phyloP scores from a whole-genome alignment of 345 rosid species.

The Camelina neglecta region DNA sequence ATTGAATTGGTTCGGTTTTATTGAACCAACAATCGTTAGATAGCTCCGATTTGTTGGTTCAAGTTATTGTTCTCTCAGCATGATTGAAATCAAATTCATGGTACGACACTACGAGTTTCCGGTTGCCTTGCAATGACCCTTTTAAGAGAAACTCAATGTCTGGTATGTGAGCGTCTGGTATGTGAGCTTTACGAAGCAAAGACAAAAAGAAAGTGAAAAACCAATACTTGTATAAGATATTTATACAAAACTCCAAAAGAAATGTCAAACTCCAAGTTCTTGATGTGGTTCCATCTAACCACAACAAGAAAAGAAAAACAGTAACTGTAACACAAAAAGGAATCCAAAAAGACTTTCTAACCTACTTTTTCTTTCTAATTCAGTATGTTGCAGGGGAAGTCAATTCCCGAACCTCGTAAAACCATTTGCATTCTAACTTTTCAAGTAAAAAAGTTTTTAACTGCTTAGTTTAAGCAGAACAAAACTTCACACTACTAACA shows the following conservation, averaged over 20 bases:
- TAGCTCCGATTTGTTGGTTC: neutral
- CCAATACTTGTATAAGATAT: neutral
- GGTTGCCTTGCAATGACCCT: neutral
- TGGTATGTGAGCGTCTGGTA: neutral
- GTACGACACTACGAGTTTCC: neutral
- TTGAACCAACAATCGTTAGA: neutral
- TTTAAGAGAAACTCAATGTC: neutral
- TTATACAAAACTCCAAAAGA: slow-evolving; percentile 18
- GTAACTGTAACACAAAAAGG: slow-evolving; percentile 24
- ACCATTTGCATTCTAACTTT: slow-evolving; percentile 33
- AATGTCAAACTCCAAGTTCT: slow-evolving; percentile 14
- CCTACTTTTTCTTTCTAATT: neutral
- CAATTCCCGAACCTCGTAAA: slow-evolving; percentile 94
- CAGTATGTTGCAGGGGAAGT: slow-evolving; percentile 55
- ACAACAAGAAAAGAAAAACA: slow-evolving; percentile 30
- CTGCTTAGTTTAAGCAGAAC: slow-evolving; percentile 44
- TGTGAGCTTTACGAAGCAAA: slow-evolving; percentile 14
- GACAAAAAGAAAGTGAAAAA: neutral
- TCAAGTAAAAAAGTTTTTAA: slow-evolving; percentile 27
- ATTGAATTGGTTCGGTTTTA: neutral
- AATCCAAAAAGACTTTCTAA: slow-evolving; percentile 10
- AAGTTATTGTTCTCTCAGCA: too few species aligned
- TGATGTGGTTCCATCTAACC: slow-evolving; percentile 22
- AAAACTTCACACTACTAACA: slow-evolving; percentile 38
- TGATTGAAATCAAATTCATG: neutral